Evolutionary conservation across 495 filamentous ascomycete species (phyloP), one percentile per base, ranked within the genome.

Genomic region (Aspergillus diversus): DNA sequence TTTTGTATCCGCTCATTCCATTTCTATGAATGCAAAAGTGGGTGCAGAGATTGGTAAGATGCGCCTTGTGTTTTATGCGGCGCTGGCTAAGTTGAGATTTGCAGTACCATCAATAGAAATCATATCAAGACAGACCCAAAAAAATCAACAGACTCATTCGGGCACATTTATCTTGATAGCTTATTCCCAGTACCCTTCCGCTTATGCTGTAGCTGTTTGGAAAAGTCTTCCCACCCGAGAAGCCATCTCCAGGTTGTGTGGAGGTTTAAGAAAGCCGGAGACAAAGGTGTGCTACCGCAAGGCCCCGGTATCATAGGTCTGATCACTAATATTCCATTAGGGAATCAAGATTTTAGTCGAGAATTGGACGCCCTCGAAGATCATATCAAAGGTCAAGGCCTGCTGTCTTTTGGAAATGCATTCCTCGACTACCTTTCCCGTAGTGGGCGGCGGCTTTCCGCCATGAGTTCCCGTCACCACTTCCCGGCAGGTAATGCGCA

Each of bases 1-100:
- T 48, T 43, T n/a, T 61, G 59, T 33, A 55, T 61, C 37, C 59
- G 59, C 27, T 61, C 59, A 17, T 61, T 61, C 32, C 59, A 61
- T 27, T 55, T 61, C 9, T 55, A 61, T 33, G 59, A 55, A 39
- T 61, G 59, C 39, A 61, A 55, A 12, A 48, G 46, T 3, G 50
- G 50, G 4, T 61, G 59, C 42, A 8, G 7, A 5, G 59, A 61
- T 15, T 61, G 31, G 59, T 61, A 61, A 4, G 59, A 33, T 1
- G 4, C 13, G 21, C 27, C 13, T n/a, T 54, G 32, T 12, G 11
- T 33, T 33, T 33, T 7, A 8, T 33, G 32, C 4, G 47, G 7
- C 4, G 16, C 21, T 5, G 5, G 34, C 51, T 54, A 34, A 54
- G 16, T n/a, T 33, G 12, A 5, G 17, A 34, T 12, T 2, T 21